Base-by-base conservation (phyloP, 1,139 yeast species). In the Hansenula anomala region DNA sequence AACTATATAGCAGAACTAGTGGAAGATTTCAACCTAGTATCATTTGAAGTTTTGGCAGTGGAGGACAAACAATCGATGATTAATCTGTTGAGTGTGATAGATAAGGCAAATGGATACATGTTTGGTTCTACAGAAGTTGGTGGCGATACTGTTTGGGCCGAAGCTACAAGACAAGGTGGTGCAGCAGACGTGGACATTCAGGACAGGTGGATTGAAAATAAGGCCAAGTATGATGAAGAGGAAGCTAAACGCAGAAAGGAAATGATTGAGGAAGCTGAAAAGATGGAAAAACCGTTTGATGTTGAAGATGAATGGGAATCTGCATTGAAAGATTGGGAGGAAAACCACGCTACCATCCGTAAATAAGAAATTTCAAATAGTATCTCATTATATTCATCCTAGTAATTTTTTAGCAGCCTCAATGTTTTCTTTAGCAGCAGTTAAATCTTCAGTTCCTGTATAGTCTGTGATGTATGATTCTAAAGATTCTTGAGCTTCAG, bases 131-230 rank as follows among this genome's bases (percentile, higher is more conserved):
- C 89, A 26, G 99, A 94, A 51, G 71, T 90, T 13, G 96, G 97
- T 4, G 97, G 97, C 15, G 99, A 94, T 58, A 76, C 94, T 0
- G 80, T 92, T 4, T 94, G 98, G 98, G 85, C 90, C 14, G 96
- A 90, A 51, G 96, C 97, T 0, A 75, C 92, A 1, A 71, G 98
- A 46, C 92, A 86, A 51, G 86, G 89, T 3, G 76, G 73, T 4
- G 49, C 58, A 35, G 57, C 51, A 18, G 58, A 59, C 33, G 69
- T 81, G 7, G 96, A 90, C 56, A 76, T 89, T 7, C 98, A 94
- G 51, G 98, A 94, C 50, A 69, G 99, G 45, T 94, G 99, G 99
- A 76, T 94, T 12, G 97, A 88, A 41, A 72, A 80, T 48, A 92
- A 90, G 56, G 84, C 77, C 29, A 67, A 66, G 37, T 89, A 85